Conservation (phyloP, 2,329 filamentous ascomycete genomes). For the Claviceps sp. region DNA sequence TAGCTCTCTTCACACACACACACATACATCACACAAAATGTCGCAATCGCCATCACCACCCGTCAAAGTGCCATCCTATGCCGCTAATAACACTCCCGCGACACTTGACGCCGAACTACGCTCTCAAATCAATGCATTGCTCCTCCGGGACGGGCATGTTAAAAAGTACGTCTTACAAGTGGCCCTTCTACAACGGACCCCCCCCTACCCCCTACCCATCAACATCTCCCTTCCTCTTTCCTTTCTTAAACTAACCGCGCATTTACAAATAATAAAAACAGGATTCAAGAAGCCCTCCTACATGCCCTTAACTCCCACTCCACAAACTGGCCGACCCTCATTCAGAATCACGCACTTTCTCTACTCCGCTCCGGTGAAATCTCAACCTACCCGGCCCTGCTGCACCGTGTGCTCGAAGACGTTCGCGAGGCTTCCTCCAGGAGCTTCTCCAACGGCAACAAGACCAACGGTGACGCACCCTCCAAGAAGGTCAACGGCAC, state of each 20-base stretch:
- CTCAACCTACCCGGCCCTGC: slow-evolving; percentile 46
- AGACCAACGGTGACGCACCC: slow-evolving; percentile 18
- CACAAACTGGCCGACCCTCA: slow-evolving; percentile 47
- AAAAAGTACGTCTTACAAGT: slow-evolving; percentile 31
- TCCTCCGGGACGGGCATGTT: slow-evolving; percentile 46
- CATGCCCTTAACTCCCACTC: slow-evolving; percentile 46
- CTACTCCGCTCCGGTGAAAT: slow-evolving; percentile 48
- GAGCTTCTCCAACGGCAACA: slow-evolving; percentile 18
- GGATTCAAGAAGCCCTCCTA: slow-evolving; percentile 49
- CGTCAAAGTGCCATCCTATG: slow-evolving; percentile 46
- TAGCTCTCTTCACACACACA: slow-evolving; percentile 4
- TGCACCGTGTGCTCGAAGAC: slow-evolving; percentile 48
- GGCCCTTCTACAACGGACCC: not conserved
- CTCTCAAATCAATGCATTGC: slow-evolving; percentile 46
- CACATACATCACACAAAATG: slow-evolving; percentile 17
- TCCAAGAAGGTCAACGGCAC: slow-evolving; percentile 16
- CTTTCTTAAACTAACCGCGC: not conserved
- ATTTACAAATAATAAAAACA: slow-evolving; percentile 19
- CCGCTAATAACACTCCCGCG: slow-evolving; percentile 43
- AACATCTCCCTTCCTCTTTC: not conserved
- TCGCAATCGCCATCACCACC: slow-evolving; percentile 38
- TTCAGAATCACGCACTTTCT: slow-evolving; percentile 45
- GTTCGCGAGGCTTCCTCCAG: slow-evolving; percentile 35
- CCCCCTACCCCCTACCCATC: not conserved
- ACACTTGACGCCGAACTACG: slow-evolving; percentile 49